Conservation (phyloP, 306 rosid species). For the Begonia loranthoides region DNA sequence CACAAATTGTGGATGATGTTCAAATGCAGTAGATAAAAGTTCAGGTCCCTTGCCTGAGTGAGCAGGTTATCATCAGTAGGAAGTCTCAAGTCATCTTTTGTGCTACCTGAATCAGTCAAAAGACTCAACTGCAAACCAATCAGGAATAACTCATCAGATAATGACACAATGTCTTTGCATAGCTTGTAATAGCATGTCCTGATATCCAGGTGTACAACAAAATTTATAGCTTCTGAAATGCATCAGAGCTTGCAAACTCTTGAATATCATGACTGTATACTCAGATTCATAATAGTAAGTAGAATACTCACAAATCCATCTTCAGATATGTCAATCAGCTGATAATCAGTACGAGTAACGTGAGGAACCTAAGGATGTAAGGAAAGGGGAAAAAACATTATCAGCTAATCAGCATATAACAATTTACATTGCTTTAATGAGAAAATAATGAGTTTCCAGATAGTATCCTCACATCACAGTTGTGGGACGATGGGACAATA, state of each 20-base stretch:
- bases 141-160: not conserved
- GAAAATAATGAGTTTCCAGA: not conserved
- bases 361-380: constrained; percentile 46
- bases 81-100: constrained; percentile 23
- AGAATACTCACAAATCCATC: constrained; percentile 61
- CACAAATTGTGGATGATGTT: not conserved
- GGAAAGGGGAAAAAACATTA: too few relatives aligned
- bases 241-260: too few relatives aligned
- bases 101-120: constrained; percentile 15
- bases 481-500: constrained; percentile 84
- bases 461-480: constrained; percentile 56
- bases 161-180: not conserved
- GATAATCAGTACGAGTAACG: constrained; percentile 75
- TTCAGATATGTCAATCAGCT: constrained; percentile 76
- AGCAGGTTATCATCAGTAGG: constrained; percentile 19
- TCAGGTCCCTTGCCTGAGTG: constrained; percentile 11
- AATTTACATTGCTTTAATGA: too few relatives aligned
- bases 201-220: not conserved
- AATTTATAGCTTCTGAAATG: too few relatives aligned
- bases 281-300: not conserved
- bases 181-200: not conserved
- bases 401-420: too few relatives aligned
- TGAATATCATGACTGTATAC: too few relatives aligned
- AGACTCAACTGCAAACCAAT: constrained; percentile 16
- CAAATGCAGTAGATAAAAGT: not conserved